Evolutionary conservation across 192 early-diverging fungal genomes (phyloP).

Genomic region (Coemansia sp.): DNA sequence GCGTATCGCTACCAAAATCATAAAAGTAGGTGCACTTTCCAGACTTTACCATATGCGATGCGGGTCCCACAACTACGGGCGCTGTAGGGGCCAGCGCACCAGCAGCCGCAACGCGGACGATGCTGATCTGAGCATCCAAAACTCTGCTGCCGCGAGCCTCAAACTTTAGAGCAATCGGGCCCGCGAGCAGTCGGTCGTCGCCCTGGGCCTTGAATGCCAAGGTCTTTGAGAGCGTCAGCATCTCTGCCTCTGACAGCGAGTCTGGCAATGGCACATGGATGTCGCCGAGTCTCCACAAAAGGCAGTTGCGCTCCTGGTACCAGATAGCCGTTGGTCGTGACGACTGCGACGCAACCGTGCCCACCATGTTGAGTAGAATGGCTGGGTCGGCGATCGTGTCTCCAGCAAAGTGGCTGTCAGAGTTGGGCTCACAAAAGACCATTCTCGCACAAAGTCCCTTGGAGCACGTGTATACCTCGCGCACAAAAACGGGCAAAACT

Average conservation of each 20-base stretch:
- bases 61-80: constrained; percentile 11
- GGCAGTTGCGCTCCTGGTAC: constrained; percentile 40
- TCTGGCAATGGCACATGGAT: constrained; percentile 13
- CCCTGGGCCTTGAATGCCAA: constrained; percentile 26
- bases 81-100: neutral
- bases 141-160: constrained; percentile 8
- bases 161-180: constrained; percentile 31
- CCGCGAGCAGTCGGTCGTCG: constrained; percentile 3
- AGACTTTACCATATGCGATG: constrained; percentile 19
- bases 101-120: constrained; percentile 23
- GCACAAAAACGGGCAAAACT: constrained; percentile 17
- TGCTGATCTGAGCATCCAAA: constrained; percentile 13
- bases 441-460: constrained; percentile 16
- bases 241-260: neutral
- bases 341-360: constrained; percentile 26
- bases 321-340: constrained; percentile 40
- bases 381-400: constrained; percentile 20
- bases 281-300: constrained; percentile 39
- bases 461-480: neutral
- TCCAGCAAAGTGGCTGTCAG: constrained; percentile 18
- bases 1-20: neutral
- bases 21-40: constrained; percentile 36
- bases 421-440: constrained; percentile 35
- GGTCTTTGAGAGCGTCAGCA: constrained; percentile 1
- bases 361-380: constrained; percentile 27